phyloP scores from a whole-genome alignment of 2,329 filamentous ascomycete genomes.

The Claviceps paspali region DNA sequence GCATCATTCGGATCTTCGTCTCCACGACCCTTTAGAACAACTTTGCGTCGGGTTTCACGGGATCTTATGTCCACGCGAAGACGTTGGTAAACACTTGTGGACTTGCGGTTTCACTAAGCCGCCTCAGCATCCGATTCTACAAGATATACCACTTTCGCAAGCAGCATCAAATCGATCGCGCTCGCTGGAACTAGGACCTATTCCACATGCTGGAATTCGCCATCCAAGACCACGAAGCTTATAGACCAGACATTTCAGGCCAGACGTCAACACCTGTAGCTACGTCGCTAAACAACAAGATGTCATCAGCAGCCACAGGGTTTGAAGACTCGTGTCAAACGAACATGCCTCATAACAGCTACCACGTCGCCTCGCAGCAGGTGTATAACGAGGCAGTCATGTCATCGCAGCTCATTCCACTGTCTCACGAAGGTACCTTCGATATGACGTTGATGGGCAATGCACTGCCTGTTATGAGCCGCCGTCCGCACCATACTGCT shows the following conservation, averaged over 20 bases:
- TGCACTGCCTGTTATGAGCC: slow-evolving; percentile 26
- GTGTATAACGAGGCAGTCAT: slow-evolving; percentile 24
- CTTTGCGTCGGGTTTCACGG: not conserved
- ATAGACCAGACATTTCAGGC: not conserved
- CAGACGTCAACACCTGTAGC: not conserved
- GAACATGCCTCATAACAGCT: not conserved
- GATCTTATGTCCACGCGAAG: not conserved
- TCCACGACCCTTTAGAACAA: not conserved
- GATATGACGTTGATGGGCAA: slow-evolving; percentile 31
- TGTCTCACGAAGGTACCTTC: slow-evolving; percentile 20
- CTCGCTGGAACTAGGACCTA: not conserved
- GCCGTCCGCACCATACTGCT: slow-evolving; percentile 15
- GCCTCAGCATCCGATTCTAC: not conserved
- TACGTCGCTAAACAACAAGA: not conserved
- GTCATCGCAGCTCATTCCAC: slow-evolving; percentile 14
- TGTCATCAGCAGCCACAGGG: not conserved
- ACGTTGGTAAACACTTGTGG: not conserved
- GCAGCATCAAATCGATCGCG: not conserved
- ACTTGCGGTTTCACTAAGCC: not conserved
- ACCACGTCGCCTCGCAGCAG: not conserved
- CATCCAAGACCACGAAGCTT: not conserved
- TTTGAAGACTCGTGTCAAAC: not conserved
- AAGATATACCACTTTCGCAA: not conserved
- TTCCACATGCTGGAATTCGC: slow-evolving; percentile 1
- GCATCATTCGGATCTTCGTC: no score